These are phyloP conservation scores for Nicotiana attenuata DNA, from an alignment of 257 asterid genomes.

Conservation along the genomic window DNA sequence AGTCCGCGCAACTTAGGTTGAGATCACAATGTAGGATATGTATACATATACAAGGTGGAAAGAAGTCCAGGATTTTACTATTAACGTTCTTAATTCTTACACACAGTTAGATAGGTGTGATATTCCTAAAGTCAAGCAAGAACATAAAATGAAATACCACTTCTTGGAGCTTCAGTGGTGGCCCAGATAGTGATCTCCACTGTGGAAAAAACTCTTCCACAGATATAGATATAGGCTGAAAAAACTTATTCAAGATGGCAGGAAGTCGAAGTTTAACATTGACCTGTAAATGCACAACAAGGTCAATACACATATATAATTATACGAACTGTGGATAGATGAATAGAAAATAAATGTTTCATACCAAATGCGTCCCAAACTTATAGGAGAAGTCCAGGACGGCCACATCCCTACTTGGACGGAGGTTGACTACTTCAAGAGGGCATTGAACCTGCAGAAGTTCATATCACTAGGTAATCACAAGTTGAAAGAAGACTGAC, in stretches of 20 bases:
- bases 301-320: not conserved
- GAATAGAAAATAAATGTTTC: not conserved
- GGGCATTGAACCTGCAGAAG: constrained; percentile 79
- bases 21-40: not conserved
- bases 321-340: not conserved
- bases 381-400: constrained; percentile 85
- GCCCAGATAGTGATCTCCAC: constrained; percentile 97
- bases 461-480: not conserved
- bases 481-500: not conserved
- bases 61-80: not conserved
- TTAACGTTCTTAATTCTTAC: not conserved
- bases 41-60: not conserved
- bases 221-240: constrained; percentile 74
- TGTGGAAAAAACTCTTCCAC: constrained; percentile 89
- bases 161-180: constrained; percentile 94
- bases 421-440: constrained; percentile 76
- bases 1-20: not conserved
- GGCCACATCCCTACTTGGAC: constrained; percentile 87
- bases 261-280: constrained; percentile 91
- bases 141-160: constrained; percentile 50
- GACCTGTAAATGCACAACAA: constrained; percentile 41
- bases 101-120: not conserved
- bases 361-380: constrained; percentile 69
- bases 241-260: constrained; percentile 72
- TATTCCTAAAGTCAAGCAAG: not conserved